phyloP scores from a whole-genome alignment of 2,329 filamentous ascomycete genomes.

The Byssoonygena ceratinophila region DNA sequence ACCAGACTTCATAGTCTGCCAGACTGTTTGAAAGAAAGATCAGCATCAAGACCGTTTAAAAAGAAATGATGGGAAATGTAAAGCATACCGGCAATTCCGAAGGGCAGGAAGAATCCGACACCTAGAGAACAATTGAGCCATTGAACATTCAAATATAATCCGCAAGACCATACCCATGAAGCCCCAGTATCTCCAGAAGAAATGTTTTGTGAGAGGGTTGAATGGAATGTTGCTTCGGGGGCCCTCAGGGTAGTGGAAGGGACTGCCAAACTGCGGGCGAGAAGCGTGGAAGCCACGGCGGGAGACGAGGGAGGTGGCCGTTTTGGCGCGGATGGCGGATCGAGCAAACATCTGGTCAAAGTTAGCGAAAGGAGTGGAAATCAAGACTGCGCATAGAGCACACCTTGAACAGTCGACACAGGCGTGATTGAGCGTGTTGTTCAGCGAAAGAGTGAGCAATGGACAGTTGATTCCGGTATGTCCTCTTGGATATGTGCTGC shows the following conservation, averaged over 20 bases:
- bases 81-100: conserved; percentile 53
- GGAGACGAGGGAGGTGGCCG: conserved; percentile 58
- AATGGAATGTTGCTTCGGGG: conserved; percentile 92
- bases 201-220: conserved; percentile 84
- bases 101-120: conserved; percentile 49
- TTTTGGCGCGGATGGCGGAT: conserved; percentile 51
- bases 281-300: conserved; percentile 93
- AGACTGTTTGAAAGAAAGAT: conserved; percentile 40
- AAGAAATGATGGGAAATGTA: neutral
- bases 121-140: conserved; percentile 39
- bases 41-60: conserved; percentile 13
- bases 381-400: conserved; percentile 7
- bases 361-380: conserved; percentile 19
- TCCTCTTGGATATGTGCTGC: too few species aligned
- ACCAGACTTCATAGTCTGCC: conserved; percentile 56
- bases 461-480: neutral
- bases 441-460: neutral
- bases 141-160: conserved; percentile 2
- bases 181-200: conserved; percentile 69
- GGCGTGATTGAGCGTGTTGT: neutral
- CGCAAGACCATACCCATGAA: conserved; percentile 53
- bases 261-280: conserved; percentile 71
- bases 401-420: conserved; percentile 24
- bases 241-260: conserved; percentile 97
- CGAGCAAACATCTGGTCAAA: conserved; percentile 65